Conservation (phyloP, 306 rosid genomes). For the Oxytropis ochrocephala region DNA sequence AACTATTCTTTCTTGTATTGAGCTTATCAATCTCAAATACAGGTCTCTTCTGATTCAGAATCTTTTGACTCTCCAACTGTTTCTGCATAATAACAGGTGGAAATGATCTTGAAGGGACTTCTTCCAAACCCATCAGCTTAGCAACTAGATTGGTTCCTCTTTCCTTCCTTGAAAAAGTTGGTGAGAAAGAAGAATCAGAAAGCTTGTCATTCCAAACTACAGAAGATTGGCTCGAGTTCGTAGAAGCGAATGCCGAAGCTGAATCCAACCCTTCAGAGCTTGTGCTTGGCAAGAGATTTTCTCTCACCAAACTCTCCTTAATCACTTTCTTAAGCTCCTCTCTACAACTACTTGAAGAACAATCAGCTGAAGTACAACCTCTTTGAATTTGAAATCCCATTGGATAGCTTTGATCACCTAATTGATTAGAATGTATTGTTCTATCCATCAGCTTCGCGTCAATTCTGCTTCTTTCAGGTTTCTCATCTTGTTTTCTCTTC, state of each 20-base stretch:
- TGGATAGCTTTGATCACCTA: slow-evolving; percentile 24
- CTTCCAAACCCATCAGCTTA: slow-evolving; percentile 88
- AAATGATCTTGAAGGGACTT: slow-evolving; percentile 37
- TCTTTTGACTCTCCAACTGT: slow-evolving; percentile 41
- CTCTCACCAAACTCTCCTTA: slow-evolving; percentile 37
- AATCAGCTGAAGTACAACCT: slow-evolving; percentile 34
- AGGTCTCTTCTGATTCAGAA: slow-evolving; percentile 43
- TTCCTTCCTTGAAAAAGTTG: slow-evolving; percentile 34
- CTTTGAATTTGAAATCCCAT: slow-evolving; percentile 38
- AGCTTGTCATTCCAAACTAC: slow-evolving; percentile 26
- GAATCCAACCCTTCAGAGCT: slow-evolving; percentile 32
- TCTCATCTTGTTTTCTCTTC: slow-evolving; percentile 36
- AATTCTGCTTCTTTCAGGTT: slow-evolving; percentile 25
- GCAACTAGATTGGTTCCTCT: slow-evolving; percentile 65
- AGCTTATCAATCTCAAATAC: slow-evolving; percentile 46
- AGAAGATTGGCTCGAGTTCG: slow-evolving; percentile 70
- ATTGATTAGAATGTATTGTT: slow-evolving; percentile 14
- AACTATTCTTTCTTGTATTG: slow-evolving; percentile 31
- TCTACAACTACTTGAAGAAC: slow-evolving; percentile 36
- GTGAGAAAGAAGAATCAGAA: slow-evolving; percentile 40
- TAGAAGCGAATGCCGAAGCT: slow-evolving; percentile 45
- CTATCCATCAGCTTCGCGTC: slow-evolving; percentile 25
- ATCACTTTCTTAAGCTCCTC: slow-evolving; percentile 47
- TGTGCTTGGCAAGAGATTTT: slow-evolving; percentile 25
- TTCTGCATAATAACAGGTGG: slow-evolving; percentile 29